A percentile compares a stretch with the other conserved stretches of the same genome.
Evolutionary conservation across 371 early-diverging fungal species (phyloP).

Genomic region (Apophysomyces ossiformis): DNA sequence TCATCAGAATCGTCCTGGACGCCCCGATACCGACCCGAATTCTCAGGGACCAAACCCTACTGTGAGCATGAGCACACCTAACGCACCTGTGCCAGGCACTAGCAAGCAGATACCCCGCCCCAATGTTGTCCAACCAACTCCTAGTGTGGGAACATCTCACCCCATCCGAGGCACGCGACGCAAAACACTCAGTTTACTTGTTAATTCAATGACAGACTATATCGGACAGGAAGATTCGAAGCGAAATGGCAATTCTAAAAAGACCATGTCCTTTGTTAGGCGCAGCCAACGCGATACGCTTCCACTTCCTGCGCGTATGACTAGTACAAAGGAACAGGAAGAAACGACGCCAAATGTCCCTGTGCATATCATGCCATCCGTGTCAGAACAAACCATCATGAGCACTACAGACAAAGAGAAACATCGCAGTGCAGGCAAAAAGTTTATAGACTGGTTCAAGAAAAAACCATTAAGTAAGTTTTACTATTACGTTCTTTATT

Average conservation of each 20-base stretch:
- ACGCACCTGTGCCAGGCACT: constrained; percentile 35
- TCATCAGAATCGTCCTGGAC: constrained; percentile 18
- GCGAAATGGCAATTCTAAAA: constrained; percentile 16
- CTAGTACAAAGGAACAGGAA: not conserved
- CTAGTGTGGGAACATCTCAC: constrained; percentile 25
- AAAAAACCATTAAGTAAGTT: constrained; percentile 65
- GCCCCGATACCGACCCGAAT: not conserved
- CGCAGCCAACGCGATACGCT: constrained; percentile 27
- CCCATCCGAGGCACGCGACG: constrained; percentile 53
- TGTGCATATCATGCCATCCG: constrained; percentile 29
- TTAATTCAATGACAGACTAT: constrained; percentile 48
- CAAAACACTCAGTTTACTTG: constrained; percentile 60
- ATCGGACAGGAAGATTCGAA: constrained; percentile 23
- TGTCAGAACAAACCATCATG: constrained; percentile 38
- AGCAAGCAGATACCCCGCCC: constrained; percentile 31
- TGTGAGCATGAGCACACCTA: constrained; percentile 30
- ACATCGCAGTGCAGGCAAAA: constrained; percentile 61
- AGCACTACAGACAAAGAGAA: constrained; percentile 33
- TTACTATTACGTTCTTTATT: constrained; percentile 1
- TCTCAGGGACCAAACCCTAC: not conserved
- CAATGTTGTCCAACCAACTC: constrained; percentile 24
- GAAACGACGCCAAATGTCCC: not conserved
- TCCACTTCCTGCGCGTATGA: constrained; percentile 23
- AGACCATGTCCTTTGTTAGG: constrained; percentile 13
- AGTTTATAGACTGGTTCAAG: constrained; percentile 75